Percentiles rank a stretch among this genome's conserved stretches.
These are phyloP conservation scores for Pyrenophora teres DNA, from an alignment of 2,329 filamentous ascomycete species.

Conservation along the genomic window DNA sequence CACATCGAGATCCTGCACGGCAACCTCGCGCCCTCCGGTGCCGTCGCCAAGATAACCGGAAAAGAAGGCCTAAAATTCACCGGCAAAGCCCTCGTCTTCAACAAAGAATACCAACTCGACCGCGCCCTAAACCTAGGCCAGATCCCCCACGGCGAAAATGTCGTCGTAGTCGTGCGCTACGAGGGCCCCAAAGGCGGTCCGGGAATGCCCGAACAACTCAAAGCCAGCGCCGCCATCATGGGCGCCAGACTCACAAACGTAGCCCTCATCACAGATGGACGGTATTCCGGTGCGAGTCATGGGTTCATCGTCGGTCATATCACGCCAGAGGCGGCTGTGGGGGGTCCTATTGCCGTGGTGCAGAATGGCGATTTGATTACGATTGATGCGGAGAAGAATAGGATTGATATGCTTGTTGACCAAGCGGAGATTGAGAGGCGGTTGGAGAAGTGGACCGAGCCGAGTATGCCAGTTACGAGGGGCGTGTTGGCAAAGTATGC, in stretches of 20 bases:
- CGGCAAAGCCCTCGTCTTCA: slow-evolving; percentile 80
- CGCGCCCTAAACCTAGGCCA: slow-evolving; percentile 72
- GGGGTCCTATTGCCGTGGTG: slow-evolving; percentile 86
- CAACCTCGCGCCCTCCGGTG: slow-evolving; percentile 85
- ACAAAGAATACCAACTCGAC: slow-evolving; percentile 83
- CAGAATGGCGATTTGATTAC: slow-evolving; percentile 79
- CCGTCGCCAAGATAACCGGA: slow-evolving; percentile 94
- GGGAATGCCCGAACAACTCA: slow-evolving; percentile 94
- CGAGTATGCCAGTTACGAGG: slow-evolving; percentile 73
- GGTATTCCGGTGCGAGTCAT: slow-evolving; percentile 86
- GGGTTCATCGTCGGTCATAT: slow-evolving; percentile 95
- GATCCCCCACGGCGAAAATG: slow-evolving; percentile 75
- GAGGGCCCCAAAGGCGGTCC: slow-evolving; percentile 93
- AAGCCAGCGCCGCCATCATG: slow-evolving; percentile 88
- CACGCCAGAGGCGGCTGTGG: slow-evolving; percentile 84
- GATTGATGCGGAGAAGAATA: slow-evolving; percentile 81
- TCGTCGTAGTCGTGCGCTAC: slow-evolving; percentile 89
- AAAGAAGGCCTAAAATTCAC: slow-evolving; percentile 87
- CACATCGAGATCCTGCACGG: slow-evolving; percentile 88
- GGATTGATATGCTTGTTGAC: slow-evolving; percentile 70
- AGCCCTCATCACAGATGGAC: slow-evolving; percentile 87
- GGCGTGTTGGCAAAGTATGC: slow-evolving; percentile 92
- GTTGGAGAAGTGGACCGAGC: slow-evolving; percentile 70
- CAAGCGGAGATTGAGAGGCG: slow-evolving; percentile 72
- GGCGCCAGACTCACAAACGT: slow-evolving; percentile 86